Base-by-base conservation (phyloP, 139 green algal genomes). In the Eudorina sp. region DNA sequence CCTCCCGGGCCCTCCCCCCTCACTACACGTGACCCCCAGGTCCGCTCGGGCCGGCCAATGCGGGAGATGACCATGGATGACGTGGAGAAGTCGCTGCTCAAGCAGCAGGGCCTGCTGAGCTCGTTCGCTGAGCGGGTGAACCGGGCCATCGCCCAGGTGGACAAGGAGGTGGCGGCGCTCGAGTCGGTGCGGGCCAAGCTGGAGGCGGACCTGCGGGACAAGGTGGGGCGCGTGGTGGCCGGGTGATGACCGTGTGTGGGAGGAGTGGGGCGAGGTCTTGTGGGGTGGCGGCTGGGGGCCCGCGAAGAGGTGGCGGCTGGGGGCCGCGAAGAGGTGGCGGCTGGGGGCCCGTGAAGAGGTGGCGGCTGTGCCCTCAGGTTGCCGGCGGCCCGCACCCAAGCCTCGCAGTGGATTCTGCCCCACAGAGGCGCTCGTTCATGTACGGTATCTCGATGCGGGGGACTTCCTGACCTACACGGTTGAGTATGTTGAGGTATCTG, bases 11-110 rank as follows among this genome's bases (percentile, higher is more conserved):
- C 6, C 53, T 36, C 51, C 51, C 51, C 41, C 58, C 13, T 21
- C 23, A 13, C 5, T 18, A 45, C 14, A 25, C 62, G 25, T 36
- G 1, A 27, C 25, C 53, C 31, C 9, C 58, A 91, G 88, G 80
- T 88, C 43, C 89, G 89, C 31, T 77, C 78, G 13, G 48, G 38
- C 0, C 83, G 89, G 34, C 89, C 89, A 1, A 41, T 27, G 0
- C 80, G 90, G 18, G 90, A 93, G 82, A 86, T 83, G 48, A 93
- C 90, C 4, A 93, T 93, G 90, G 90, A 93, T 48, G 90, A 91
- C 0, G 90, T 93, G 43, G 90, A 93, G 82, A 75, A 73, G 36
- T 36, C 53, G 29, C 66, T 93, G 41, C 41, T 93, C 31, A 83
- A 85, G 46, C 90, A 93, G 81, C 90, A 93, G 77, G 76, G 88